Evolutionary conservation across 345 rosid genomes (phyloP).

Genomic region (Citrus reticulata): DNA sequence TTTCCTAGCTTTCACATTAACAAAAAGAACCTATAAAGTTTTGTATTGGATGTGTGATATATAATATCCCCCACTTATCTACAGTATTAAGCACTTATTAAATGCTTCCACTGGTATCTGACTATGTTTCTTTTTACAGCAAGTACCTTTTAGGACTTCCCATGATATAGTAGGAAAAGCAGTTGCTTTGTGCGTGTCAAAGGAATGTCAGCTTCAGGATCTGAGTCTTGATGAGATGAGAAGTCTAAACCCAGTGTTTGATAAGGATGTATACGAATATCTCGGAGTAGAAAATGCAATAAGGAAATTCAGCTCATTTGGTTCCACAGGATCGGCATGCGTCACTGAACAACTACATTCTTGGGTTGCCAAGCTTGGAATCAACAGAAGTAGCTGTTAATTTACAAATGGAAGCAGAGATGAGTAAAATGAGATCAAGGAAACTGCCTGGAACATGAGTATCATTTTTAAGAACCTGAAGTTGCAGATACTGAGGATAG

Average conservation of each 20-base stretch:
- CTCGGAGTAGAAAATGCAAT: constrained; percentile 80
- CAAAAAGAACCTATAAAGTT: background rate
- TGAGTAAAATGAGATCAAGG: background rate
- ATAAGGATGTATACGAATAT: constrained; percentile 64
- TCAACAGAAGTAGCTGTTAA: constrained; percentile 11
- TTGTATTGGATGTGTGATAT: background rate
- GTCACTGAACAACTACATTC: constrained; percentile 58
- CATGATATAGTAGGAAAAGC: constrained; percentile 89
- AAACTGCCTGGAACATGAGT: background rate
- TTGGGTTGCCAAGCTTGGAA: constrained; percentile 62
- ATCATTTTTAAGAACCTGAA: background rate
- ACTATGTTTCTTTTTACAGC: constrained; percentile 38
- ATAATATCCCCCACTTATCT: background rate
- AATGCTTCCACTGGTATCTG: background rate
- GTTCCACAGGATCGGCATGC: constrained; percentile 69
- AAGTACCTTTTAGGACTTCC: constrained; percentile 86
- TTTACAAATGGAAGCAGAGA: background rate
- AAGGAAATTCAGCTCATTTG: constrained; percentile 69
- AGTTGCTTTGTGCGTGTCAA: constrained; percentile 74
- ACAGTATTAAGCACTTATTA: background rate
- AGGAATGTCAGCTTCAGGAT: constrained; percentile 69
- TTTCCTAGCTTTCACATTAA: background rate
- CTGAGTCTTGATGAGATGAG: constrained; percentile 68
- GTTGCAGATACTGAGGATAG: background rate
- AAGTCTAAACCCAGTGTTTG: constrained; percentile 58